A percentile compares a stretch with the other conserved stretches of the same genome.
phyloP scores from a whole-genome alignment of 2,329 filamentous ascomycete genomes.

The Cadophora luteo-olivacea region DNA sequence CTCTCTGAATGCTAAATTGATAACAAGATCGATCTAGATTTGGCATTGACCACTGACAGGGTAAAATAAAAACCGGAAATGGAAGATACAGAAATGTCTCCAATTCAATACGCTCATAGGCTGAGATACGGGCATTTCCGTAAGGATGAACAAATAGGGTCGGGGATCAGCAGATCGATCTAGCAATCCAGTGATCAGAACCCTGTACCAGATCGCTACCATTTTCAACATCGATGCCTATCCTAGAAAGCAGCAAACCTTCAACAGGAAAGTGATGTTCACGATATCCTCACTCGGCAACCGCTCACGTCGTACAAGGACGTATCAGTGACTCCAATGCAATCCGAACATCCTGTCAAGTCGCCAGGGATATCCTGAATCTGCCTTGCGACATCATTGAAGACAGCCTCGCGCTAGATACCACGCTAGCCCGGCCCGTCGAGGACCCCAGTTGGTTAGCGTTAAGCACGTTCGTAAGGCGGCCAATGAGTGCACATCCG shows the following conservation, averaged over 20 bases:
- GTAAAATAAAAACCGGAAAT: background rate
- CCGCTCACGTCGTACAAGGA: constrained; percentile 8
- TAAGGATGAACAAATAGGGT: background rate
- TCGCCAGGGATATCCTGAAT: background rate
- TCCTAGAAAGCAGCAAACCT: background rate
- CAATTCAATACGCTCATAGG: constrained; percentile 15
- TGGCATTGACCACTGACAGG: background rate
- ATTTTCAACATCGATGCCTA: background rate
- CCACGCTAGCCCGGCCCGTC: constrained; percentile 22
- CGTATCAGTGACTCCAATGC: constrained; percentile 13
- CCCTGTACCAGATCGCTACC: background rate
- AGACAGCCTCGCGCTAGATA: constrained; percentile 27
- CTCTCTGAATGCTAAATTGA: background rate
- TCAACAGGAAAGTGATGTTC: background rate
- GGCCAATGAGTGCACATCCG: constrained; percentile 27
- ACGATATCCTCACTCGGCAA: constrained; percentile 7
- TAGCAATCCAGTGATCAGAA: background rate
- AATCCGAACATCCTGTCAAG: background rate
- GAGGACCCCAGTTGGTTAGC: background rate
- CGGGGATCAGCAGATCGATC: constrained; percentile 2
- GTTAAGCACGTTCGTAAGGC: constrained; percentile 34
- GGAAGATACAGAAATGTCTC: constrained; percentile 15
- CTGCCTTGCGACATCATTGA: background rate
- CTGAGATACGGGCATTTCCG: constrained; percentile 9
- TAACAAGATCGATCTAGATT: background rate